phyloP scores from a whole-genome alignment of 2,329 filamentous ascomycete species.

The Apiospora phragmitis region DNA sequence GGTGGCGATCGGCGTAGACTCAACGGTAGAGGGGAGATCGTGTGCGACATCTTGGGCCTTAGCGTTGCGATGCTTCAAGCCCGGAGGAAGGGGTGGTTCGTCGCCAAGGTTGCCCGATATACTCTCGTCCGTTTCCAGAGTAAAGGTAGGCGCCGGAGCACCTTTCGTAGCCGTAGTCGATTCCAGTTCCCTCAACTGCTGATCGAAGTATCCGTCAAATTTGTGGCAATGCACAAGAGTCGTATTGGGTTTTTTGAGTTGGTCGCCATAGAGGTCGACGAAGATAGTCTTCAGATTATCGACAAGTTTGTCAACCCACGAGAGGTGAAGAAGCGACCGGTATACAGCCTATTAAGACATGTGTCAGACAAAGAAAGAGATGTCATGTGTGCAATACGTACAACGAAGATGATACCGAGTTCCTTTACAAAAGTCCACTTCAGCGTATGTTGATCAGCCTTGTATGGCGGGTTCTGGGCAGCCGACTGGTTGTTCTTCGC shows the following conservation, averaged over 20 bases:
- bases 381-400: conserved; percentile 41
- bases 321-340: conserved; percentile 89
- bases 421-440: conserved; percentile 95
- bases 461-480: conserved; percentile 72
- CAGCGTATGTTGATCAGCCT: conserved; percentile 88
- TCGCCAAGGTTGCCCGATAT: conserved; percentile 38
- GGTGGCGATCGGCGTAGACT: conserved; percentile 69
- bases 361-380: conserved; percentile 19
- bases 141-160: conserved; percentile 28
- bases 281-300: conserved; percentile 95
- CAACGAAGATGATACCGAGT: conserved; percentile 91
- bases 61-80: conserved; percentile 42
- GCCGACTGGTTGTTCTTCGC: conserved; percentile 61
- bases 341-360: conserved; percentile 75
- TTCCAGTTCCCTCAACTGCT: conserved; percentile 82
- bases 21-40: conserved; percentile 53
- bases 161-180: conserved; percentile 40
- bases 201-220: conserved; percentile 93
- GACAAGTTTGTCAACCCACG: conserved; percentile 95
- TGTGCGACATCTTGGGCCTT: conserved; percentile 32
- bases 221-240: conserved; percentile 74
- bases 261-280: conserved; percentile 83
- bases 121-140: conserved; percentile 36
- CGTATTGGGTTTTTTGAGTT: conserved; percentile 78
- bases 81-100: conserved; percentile 40